Evolutionary conservation across 2,329 filamentous ascomycete species (phyloP).

Genomic region (Microdochium nivale): DNA sequence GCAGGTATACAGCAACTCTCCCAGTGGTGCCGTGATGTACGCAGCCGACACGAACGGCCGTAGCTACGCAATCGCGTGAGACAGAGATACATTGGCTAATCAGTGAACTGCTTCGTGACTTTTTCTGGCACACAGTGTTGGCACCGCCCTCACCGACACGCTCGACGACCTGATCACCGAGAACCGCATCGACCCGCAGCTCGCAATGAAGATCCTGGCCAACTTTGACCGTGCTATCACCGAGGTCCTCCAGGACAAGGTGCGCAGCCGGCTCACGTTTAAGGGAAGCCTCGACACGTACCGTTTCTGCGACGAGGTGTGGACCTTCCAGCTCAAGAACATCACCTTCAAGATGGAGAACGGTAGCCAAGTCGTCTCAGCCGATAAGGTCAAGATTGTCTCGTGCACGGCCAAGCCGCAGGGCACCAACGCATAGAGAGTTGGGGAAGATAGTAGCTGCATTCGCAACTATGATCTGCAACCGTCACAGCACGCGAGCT

Average conservation of each 20-base stretch:
- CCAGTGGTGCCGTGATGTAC: constrained; percentile 15
- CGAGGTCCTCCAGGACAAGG: constrained; percentile 83
- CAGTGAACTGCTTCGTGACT: constrained; percentile 11
- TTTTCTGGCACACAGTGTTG: constrained; percentile 56
- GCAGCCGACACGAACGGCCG: constrained; percentile 6
- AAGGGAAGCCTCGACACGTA: constrained; percentile 99
- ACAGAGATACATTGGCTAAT: constrained; percentile 6
- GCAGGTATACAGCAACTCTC: constrained; percentile 60
- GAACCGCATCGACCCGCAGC: constrained; percentile 90
- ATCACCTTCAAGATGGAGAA: constrained; percentile 98
- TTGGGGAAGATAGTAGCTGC: not conserved
- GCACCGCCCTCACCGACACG: constrained; percentile 86
- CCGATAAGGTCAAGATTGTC: constrained; percentile 97
- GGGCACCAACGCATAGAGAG: constrained; percentile 4
- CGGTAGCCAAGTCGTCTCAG: constrained; percentile 59
- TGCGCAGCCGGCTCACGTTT: constrained; percentile 85
- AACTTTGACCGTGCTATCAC: constrained; percentile 94
- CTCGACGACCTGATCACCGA: constrained; percentile 95
- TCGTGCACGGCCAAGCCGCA: constrained; percentile 81
- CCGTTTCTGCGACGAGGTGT: constrained; percentile 98
- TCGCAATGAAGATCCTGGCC: constrained; percentile 95
- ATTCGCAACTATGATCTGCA: not conserved
- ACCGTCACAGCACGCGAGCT: not conserved
- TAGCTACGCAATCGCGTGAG: not conserved
- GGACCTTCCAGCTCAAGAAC: constrained; percentile 98